A percentile compares a stretch with the other conserved stretches of the same genome.
phyloP scores from a whole-genome alignment of 2,329 filamentous ascomycete genomes.

The Phialemoniopsis sp. region DNA sequence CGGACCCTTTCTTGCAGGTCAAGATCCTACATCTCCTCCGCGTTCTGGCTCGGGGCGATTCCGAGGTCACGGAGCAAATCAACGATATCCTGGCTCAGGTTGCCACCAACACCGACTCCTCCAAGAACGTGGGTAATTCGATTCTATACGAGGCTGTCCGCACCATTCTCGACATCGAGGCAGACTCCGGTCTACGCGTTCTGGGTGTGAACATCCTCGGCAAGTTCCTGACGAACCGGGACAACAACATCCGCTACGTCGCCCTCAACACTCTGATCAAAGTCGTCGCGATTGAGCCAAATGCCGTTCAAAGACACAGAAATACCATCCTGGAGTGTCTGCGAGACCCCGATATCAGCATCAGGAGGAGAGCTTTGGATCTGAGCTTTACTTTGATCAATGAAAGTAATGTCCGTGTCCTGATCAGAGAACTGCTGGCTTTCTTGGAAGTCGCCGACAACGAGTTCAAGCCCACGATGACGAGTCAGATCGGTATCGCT shows the following conservation, averaged over 20 bases:
- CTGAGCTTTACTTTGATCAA: slow-evolving; percentile 98
- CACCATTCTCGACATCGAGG: slow-evolving; percentile 96
- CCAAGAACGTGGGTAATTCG: slow-evolving; percentile 97
- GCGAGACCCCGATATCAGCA: slow-evolving; percentile 96
- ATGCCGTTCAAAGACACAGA: slow-evolving; percentile 92
- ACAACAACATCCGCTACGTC: slow-evolving; percentile 99
- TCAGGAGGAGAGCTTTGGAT: slow-evolving; percentile 89
- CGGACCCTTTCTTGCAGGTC: slow-evolving; percentile 95
- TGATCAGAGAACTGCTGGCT: slow-evolving; percentile 88
- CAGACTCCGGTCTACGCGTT: slow-evolving; percentile 89
- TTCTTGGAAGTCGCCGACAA: slow-evolving; percentile 97
- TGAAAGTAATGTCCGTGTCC: slow-evolving; percentile 87
- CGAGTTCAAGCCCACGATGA: slow-evolving; percentile 98
- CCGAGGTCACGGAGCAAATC: slow-evolving; percentile 89
- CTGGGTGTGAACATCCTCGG: slow-evolving; percentile 97
- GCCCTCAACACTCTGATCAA: slow-evolving; percentile 96
- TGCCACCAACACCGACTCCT: slow-evolving; percentile 94
- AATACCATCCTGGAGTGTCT: slow-evolving; percentile 97
- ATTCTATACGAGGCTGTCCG: slow-evolving; percentile 97
- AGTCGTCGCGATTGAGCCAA: slow-evolving; percentile 95
- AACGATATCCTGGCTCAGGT: slow-evolving; percentile 98
- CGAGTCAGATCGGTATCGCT: slow-evolving; percentile 93
- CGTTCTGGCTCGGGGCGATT: slow-evolving; percentile 81
- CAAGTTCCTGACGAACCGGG: slow-evolving; percentile 92
- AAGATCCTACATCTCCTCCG: slow-evolving; percentile 87